Evolutionary conservation across 805 yeast species (phyloP).

Genomic region (Ogataea populi-albae): DNA sequence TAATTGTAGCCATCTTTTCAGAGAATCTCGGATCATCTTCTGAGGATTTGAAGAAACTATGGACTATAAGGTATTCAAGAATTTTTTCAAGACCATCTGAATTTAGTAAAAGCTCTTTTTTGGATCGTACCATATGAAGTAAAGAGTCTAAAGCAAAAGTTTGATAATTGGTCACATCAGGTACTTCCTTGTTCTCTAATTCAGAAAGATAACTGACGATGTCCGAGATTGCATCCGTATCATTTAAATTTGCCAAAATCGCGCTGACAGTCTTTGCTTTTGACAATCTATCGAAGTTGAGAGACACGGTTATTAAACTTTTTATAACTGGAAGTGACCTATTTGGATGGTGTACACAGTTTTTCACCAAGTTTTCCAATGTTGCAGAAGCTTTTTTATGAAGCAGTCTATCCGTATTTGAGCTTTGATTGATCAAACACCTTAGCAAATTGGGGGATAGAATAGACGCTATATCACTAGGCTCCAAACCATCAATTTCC

Average conservation of each 20-base stretch:
- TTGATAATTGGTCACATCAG: constrained; percentile 23
- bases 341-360: constrained; percentile 36
- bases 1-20: constrained; percentile 38
- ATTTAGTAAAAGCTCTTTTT: constrained; percentile 14
- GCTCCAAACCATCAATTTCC: constrained; percentile 19
- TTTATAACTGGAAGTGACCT: constrained; percentile 29
- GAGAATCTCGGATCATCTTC: constrained; percentile 19
- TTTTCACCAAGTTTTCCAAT: constrained; percentile 41
- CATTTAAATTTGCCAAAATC: constrained; percentile 30
- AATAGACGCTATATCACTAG: constrained; percentile 25
- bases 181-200: constrained; percentile 15
- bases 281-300: constrained; percentile 74
- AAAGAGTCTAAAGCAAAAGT: constrained; percentile 28
- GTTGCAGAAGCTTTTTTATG: constrained; percentile 62
- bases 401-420: constrained; percentile 61
- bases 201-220: constrained; percentile 12
- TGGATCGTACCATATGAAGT: constrained; percentile 30
- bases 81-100: constrained; percentile 9
- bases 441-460: constrained; percentile 68
- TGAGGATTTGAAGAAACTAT: constrained; percentile 20
- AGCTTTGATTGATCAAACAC: constrained; percentile 70
- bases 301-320: constrained; percentile 47
- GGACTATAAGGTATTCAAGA: constrained; percentile 26
- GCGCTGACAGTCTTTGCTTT: constrained; percentile 63
- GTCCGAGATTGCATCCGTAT: constrained; percentile 10